These are phyloP conservation scores for Clavispora phyllophila DNA, from an alignment of 805 yeast species.

Conservation along the genomic window DNA sequence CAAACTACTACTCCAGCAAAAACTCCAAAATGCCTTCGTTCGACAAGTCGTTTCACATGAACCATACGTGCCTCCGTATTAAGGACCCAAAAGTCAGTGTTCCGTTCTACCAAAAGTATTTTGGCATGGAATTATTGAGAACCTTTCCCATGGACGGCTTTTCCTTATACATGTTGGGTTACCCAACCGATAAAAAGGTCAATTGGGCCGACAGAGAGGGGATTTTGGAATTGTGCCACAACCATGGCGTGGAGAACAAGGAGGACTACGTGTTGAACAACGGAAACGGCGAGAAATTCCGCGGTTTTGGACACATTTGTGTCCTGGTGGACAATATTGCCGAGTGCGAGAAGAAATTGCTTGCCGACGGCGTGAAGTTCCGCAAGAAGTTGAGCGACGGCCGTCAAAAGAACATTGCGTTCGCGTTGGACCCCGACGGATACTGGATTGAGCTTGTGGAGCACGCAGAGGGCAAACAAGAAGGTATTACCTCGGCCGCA, in stretches of 20 bases:
- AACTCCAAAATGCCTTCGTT: conserved; percentile 22
- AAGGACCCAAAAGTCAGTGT: conserved; percentile 73
- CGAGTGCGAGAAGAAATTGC: conserved; percentile 53
- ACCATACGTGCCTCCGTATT: conserved; percentile 76
- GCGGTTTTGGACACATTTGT: conserved; percentile 95
- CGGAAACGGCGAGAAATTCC: conserved; percentile 79
- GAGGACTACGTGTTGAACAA: conserved; percentile 55
- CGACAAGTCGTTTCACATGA: conserved; percentile 40
- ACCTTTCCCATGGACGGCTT: conserved; percentile 50
- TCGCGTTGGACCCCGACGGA: conserved; percentile 91
- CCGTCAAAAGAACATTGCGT: conserved; percentile 88
- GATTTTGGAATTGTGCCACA: conserved; percentile 77
- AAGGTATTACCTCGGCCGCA: conserved; percentile 31
- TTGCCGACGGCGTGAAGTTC: conserved; percentile 62
- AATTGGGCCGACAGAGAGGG: conserved; percentile 53
- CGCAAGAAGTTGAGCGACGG: conserved; percentile 86
- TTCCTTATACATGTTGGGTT: conserved; percentile 65
- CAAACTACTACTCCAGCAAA: too few species aligned
- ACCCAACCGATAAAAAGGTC: conserved; percentile 40
- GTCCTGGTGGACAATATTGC: conserved; percentile 77
- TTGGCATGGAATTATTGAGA: conserved; percentile 64
- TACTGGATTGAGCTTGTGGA: conserved; percentile 93
- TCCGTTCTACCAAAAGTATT: conserved; percentile 65
- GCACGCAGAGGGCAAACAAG: conserved; percentile 41
- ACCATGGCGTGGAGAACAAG: conserved; percentile 66